Conservation (phyloP, 2,329 filamentous ascomycete species). For the Fusarium oxysporum region DNA sequence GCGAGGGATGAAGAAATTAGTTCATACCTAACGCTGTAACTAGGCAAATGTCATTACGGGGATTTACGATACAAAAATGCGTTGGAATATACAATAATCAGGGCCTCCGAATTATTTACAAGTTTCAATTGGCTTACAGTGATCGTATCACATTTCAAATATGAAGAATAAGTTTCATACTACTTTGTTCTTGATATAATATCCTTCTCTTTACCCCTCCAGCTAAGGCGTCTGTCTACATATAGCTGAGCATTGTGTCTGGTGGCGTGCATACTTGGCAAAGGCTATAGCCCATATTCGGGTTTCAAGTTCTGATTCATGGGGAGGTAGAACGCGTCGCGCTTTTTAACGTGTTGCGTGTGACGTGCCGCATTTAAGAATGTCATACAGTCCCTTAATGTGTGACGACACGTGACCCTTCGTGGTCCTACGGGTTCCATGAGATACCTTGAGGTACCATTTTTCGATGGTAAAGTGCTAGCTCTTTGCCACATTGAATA, state of each 20-base stretch:
- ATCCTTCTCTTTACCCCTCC: neutral
- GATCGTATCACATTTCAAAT: neutral
- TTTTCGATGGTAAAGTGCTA: neutral
- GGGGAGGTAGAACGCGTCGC: conserved; percentile 23
- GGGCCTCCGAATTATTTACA: neutral
- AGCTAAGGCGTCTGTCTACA: neutral
- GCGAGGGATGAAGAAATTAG: neutral
- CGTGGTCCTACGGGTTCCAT: neutral
- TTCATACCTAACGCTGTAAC: too few species aligned
- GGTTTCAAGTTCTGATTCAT: neutral
- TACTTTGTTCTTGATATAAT: neutral
- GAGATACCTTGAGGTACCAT: neutral
- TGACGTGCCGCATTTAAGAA: neutral
- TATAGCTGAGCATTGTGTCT: conserved; percentile 6
- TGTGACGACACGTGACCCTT: conserved; percentile 28
- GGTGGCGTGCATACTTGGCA: conserved; percentile 1
- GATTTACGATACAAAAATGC: neutral
- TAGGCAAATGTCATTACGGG: neutral
- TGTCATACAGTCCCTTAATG: conserved; percentile 11
- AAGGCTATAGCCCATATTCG: neutral
- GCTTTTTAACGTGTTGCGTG: conserved; percentile 8
- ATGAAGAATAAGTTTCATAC: neutral
- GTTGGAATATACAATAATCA: neutral
- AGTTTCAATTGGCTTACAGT: neutral
- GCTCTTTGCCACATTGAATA: conserved; percentile 28